Evolutionary conservation across 2,329 filamentous ascomycete genomes (phyloP).

Genomic region (Nigrospora sphaerica): DNA sequence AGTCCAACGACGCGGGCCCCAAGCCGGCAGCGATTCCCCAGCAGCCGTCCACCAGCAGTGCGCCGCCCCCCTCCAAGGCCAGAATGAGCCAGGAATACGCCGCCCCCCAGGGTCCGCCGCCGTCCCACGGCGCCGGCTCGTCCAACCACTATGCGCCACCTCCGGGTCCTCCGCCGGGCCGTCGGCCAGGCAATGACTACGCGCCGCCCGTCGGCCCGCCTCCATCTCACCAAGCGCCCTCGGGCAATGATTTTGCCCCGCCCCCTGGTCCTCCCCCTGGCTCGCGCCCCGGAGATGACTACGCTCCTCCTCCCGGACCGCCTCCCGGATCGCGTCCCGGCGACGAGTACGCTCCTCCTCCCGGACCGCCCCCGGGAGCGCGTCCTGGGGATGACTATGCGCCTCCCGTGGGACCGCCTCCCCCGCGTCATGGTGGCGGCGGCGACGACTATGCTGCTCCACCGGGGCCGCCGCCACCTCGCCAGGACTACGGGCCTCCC

Average conservation of each 20-base stretch:
- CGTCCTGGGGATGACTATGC: not conserved
- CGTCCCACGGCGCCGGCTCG: constrained; percentile 7
- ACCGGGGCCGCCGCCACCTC: constrained; percentile 16
- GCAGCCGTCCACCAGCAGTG: constrained; percentile 13
- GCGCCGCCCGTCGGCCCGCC: constrained; percentile 28
- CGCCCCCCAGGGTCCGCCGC: constrained; percentile 15
- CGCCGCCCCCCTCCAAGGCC: constrained; percentile 13
- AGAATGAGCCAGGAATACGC: constrained; percentile 8
- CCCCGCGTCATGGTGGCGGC: constrained; percentile 21
- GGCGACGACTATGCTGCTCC: constrained; percentile 22
- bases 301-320: constrained; percentile 26
- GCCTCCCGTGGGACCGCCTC: constrained; percentile 13
- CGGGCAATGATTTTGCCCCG: constrained; percentile 7
- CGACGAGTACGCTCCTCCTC: constrained; percentile 20
- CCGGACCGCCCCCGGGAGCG: constrained; percentile 16
- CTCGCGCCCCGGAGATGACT: constrained; percentile 10
- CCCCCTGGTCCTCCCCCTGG: constrained; percentile 23
- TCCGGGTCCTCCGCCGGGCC: constrained; percentile 17
- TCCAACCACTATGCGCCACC: constrained; percentile 13
- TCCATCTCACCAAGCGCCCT: constrained; percentile 13
- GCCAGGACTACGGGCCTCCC: not conserved
- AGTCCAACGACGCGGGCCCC: constrained; percentile 29
- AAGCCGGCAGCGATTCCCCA: constrained; percentile 24
- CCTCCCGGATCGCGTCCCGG: constrained; percentile 18
- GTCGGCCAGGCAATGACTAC: constrained; percentile 14